Base-by-base conservation (phyloP, 805 yeast species). In the Wickerhamiella spandovensis region DNA sequence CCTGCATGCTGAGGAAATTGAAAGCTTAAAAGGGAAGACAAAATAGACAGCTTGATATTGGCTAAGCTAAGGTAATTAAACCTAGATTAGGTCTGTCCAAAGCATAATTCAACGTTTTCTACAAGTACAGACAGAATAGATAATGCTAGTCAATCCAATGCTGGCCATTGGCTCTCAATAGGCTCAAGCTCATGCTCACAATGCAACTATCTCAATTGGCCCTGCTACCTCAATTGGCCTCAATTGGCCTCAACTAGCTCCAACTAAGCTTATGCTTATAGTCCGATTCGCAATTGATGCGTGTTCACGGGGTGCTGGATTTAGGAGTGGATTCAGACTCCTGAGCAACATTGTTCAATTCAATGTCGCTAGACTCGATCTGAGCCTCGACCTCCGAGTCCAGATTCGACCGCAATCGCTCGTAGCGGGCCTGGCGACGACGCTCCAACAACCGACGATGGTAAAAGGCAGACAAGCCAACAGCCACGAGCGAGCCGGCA, bases 401-500 rank as follows among this genome's bases (percentile, higher is more conserved):
- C 2, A 52, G 51, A 15, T 54, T 58, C 15, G 56, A 54, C 8
- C 62, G 54, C 44, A 64, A 54, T 23, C 61, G 58, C 21, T 56
- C 58, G 46, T 63, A 64, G 35, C 67, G 58, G 3, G 63, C 63
- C 32, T 49, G 50, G 23, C 65, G 58, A 18, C 65, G 56, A 2
- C 66, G 57, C 48, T 58, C 64, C 28, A 54, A 48, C 28, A 60
- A 56, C 43, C 70, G 59, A 37, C 61, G 65, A 54, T 69, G 73
- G 50, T 68, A 67, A 54, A 62, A 53, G 8, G 62, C 58, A 21
- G 61, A 64, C 15, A 64, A 28, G 13, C 53, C 55, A 6, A 68
- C 54, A 6, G 69, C 70, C 10, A 60, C 41, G 3, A 54, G 20
- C 30, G 67, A 58, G 15, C 73, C 73, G 8, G 57, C 58, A 20